Conservation (phyloP, 805 yeast species). For the Barnettozyma vustinii region DNA sequence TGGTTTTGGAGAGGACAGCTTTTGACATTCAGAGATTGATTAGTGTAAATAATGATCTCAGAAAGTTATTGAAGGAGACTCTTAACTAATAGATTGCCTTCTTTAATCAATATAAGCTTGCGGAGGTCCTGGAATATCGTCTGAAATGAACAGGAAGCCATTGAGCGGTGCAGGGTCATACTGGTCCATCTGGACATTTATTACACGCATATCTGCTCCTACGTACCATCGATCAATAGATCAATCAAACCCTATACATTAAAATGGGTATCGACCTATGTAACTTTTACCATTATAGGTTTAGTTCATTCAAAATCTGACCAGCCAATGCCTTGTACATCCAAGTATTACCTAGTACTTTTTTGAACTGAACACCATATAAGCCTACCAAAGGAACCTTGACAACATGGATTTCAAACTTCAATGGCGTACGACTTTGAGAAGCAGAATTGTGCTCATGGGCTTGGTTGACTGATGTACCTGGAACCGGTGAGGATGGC, state of each 20-base stretch:
- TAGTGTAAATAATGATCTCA: slow-evolving; percentile 15
- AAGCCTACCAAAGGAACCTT: slow-evolving; percentile 87
- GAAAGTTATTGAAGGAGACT: slow-evolving; percentile 3
- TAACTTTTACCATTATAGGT: slow-evolving; percentile 11
- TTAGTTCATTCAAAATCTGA: slow-evolving; percentile 49
- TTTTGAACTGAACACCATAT: slow-evolving; percentile 93
- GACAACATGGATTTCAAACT: slow-evolving; percentile 87
- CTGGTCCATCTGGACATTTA: too few relatives aligned
- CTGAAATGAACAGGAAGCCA: background rate
- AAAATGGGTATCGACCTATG: background rate
- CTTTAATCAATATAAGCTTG: too few relatives aligned
- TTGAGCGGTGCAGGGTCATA: background rate
- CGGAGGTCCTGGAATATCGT: too few relatives aligned
- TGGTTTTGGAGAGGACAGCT: slow-evolving; percentile 21
- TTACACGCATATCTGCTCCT: background rate
- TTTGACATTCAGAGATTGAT: slow-evolving; percentile 16
- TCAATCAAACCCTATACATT: background rate
- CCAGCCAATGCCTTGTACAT: slow-evolving; percentile 87
- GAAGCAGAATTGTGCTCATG: slow-evolving; percentile 1
- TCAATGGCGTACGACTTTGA: slow-evolving; percentile 55
- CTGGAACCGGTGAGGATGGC: slow-evolving; percentile 4
- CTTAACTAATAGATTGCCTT: background rate
- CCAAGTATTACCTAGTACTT: slow-evolving; percentile 92
- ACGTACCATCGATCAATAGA: background rate
- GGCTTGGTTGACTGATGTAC: background rate